These are phyloP conservation scores for Mycena vulgaris DNA, from an alignment of 768 basidiomycete genomes.

Conservation along the genomic window DNA sequence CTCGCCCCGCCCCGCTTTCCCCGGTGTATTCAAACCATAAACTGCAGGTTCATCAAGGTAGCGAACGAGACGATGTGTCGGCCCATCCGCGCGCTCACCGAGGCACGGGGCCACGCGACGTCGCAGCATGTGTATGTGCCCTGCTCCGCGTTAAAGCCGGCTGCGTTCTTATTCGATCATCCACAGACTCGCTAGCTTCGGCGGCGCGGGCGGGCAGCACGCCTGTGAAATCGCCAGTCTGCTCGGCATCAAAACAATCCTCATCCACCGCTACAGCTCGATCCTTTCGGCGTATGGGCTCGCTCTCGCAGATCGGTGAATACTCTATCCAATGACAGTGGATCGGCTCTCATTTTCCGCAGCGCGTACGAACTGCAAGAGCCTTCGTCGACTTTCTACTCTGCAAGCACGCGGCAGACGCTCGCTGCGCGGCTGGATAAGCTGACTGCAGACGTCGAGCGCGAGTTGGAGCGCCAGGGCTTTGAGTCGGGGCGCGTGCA, in stretches of 20 bases:
- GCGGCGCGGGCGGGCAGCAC: constrained; percentile 93
- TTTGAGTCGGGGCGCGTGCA: constrained; percentile 82
- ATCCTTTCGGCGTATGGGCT: constrained; percentile 95
- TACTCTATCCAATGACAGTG: background rate
- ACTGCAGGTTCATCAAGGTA: constrained; percentile 88
- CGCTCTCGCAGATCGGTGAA: constrained; percentile 85
- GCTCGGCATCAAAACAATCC: constrained; percentile 88
- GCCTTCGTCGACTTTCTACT: constrained; percentile 87
- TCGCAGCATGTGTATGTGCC: constrained; percentile 73
- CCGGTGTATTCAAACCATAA: background rate
- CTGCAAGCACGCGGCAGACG: constrained; percentile 64
- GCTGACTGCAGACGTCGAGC: constrained; percentile 72
- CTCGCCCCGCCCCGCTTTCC: constrained; percentile 12
- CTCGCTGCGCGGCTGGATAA: constrained; percentile 80
- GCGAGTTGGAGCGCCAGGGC: constrained; percentile 84
- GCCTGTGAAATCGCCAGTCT: constrained; percentile 93
- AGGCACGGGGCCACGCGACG: constrained; percentile 89
- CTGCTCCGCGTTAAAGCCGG: background rate
- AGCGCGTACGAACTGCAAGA: constrained; percentile 93
- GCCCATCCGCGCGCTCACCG: constrained; percentile 92
- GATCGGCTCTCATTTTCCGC: background rate
- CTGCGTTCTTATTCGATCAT: constrained; percentile 9
- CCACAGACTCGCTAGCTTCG: constrained; percentile 84
- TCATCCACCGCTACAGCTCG: constrained; percentile 93
- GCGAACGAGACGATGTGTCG: constrained; percentile 98